phyloP scores from a whole-genome alignment of 768 basidiomycete genomes.

The Melanogaster broomeanus region DNA sequence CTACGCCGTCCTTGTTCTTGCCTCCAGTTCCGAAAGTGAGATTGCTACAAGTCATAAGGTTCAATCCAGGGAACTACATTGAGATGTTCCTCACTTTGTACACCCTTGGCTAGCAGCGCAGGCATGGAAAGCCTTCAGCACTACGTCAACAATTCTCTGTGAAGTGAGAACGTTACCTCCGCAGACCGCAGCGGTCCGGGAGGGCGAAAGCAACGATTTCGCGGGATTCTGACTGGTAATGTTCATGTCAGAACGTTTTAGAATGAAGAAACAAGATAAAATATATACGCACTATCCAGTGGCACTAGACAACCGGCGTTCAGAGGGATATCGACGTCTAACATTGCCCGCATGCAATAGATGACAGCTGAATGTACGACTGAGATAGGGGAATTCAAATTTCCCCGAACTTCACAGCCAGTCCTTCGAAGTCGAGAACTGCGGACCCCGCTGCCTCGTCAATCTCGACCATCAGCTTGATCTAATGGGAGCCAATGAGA shows the following conservation, averaged over 20 bases:
- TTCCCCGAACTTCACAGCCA: conserved; percentile 81
- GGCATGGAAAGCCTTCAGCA: conserved; percentile 89
- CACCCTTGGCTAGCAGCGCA: conserved; percentile 93
- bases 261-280: neutral
- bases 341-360: conserved; percentile 87
- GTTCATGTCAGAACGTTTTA: neutral
- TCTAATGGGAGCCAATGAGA: conserved; percentile 42
- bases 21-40: conserved; percentile 88
- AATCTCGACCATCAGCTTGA: conserved; percentile 76
- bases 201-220: conserved; percentile 79
- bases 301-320: conserved; percentile 95
- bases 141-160: conserved; percentile 93
- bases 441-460: conserved; percentile 74
- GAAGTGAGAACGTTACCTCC: conserved; percentile 92
- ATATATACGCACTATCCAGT: conserved; percentile 56
- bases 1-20: conserved; percentile 78
- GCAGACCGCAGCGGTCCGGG: conserved; percentile 86
- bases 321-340: conserved; percentile 84
- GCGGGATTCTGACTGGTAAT: conserved; percentile 69
- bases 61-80: neutral
- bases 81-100: conserved; percentile 64
- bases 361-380: conserved; percentile 88
- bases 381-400: conserved; percentile 82
- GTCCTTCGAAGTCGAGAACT: conserved; percentile 85
- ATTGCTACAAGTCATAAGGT: conserved; percentile 50